Evolutionary conservation across 2,329 filamentous ascomycete species (phyloP), one percentile per base, ranked within the genome.

Genomic region (Aspergillus aculeatus): DNA sequence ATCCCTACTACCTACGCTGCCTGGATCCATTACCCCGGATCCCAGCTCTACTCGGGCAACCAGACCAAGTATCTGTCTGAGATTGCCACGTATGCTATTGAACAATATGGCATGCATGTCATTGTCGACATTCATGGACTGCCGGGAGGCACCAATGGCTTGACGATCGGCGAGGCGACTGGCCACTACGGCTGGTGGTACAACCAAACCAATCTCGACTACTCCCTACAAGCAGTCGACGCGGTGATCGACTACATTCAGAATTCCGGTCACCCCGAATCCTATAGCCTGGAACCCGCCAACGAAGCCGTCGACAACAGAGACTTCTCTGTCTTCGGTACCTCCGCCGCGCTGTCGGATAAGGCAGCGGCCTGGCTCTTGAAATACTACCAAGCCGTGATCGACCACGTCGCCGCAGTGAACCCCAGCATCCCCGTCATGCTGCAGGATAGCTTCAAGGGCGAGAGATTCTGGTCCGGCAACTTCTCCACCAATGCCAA

Each of bases 381-480:
- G 49, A 64, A 66, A 41, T 69, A 66, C 16, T 63, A 69, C 26
- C 58, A 64, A 1, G 62, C 64, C 10, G 68, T 70, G 4, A 41
- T 69, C 19, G 63, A 57, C 1, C 60, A 44, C 2, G 68, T 69
- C 1, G 62, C 60, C 29, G 51, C 50, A 0, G 60, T 65, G 11
- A 65, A 69, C 41, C 53, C 56, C 1, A 50, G 50, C 4, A 66
- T 71, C 41, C 68, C 67, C 2, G 60, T 68, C 14, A 69, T 69
- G 65, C 62, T 71, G 52, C 68, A 69, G 59, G 67, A 66, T 0
- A 67, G 67, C 48, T 69, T 70, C 60, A 62, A 65, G 47, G 59
- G 49, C 11, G 65, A 65, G 51, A 48, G 41, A 4, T 68, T 64
- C 52, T 70, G 66, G 67, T 65, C 61, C 9, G 23, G 48, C 0